Conservation (phyloP, 345 rosid genomes). For the Litchi chinensis region DNA sequence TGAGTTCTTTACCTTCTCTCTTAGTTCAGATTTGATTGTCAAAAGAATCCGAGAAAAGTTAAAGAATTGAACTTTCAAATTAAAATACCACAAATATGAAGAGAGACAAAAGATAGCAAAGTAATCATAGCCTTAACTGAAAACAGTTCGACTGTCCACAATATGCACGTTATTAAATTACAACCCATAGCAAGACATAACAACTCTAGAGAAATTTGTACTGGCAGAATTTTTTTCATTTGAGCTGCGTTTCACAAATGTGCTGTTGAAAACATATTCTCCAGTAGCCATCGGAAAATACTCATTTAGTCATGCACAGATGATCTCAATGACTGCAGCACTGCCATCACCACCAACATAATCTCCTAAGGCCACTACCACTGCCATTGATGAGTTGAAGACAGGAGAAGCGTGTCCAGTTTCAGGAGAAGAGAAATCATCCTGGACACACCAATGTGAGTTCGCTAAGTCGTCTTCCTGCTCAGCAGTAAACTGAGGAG, state of each 20-base stretch:
- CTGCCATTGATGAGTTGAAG: neutral
- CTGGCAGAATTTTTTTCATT: neutral
- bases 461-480: neutral
- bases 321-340: neutral
- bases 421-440: too few species aligned
- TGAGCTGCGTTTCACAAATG: neutral
- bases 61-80: too few species aligned
- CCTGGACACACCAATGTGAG: neutral
- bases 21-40: neutral
- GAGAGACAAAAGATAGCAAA: too few species aligned
- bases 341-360: neutral
- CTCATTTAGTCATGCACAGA: neutral
- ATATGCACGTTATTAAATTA: neutral
- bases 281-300: neutral
- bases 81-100: too few species aligned
- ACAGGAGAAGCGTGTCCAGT: neutral
- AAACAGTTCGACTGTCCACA: too few species aligned
- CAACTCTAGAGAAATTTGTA: too few species aligned
- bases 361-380: neutral
- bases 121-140: too few species aligned
- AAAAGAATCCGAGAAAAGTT: too few species aligned
- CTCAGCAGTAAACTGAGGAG: neutral
- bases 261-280: neutral
- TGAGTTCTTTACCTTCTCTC: constrained; percentile 14
- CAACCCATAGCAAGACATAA: neutral